Base-by-base conservation (phyloP, 2,329 filamentous ascomycete genomes). In the Lachnellula cervina region DNA sequence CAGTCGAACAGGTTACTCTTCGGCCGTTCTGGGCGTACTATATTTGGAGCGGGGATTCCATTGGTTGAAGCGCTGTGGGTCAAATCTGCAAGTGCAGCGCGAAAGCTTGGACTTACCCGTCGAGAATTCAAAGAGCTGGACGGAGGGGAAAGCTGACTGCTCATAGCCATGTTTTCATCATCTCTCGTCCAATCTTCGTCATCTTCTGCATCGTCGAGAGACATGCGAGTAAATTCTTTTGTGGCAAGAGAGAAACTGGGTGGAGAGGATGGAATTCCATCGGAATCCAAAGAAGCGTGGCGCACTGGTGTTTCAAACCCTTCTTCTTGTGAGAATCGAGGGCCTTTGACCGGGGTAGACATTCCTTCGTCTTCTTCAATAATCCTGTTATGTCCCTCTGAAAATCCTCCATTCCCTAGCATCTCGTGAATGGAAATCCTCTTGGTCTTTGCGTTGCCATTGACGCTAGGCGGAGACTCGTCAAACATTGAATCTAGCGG, bases 401-500 rank as follows among this genome's bases (percentile, higher is more conserved):
- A 82, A 8, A 79, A 73, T 14, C 74, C 74, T 7, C 78, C 80
- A 17, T 60, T 67, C 6, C 52, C 57, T 32, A 66, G 50, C 23
- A 69, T 60, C 44, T 70, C 69, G 40, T 69, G 67, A 53, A 68
- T 64, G 13, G 65, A 68, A 23, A 68, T 61, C 38, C 65, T 59
- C 49, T 67, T 66, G 37, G 47, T 60, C 46, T 66, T 70, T 25
- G 59, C 40, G 58, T 60, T 79, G 52, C 77, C 75, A 17, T 78
- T 77, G 1, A 80, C 79, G 66, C 79, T 81, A 7, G 83, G 81
- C 37, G 86, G 87, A 14, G 87, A 89, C 64, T 92, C 88, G 71
- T 92, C 88, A 70, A 91, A 92, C 76, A 91, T 88, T 23, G 84
- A 89, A 66, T 91, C 88, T 49, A 91, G 75, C 16, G 88, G 87